These are phyloP conservation scores for Coemansia sp. DNA, from an alignment of 192 early-diverging fungal genomes.

Conservation along the genomic window DNA sequence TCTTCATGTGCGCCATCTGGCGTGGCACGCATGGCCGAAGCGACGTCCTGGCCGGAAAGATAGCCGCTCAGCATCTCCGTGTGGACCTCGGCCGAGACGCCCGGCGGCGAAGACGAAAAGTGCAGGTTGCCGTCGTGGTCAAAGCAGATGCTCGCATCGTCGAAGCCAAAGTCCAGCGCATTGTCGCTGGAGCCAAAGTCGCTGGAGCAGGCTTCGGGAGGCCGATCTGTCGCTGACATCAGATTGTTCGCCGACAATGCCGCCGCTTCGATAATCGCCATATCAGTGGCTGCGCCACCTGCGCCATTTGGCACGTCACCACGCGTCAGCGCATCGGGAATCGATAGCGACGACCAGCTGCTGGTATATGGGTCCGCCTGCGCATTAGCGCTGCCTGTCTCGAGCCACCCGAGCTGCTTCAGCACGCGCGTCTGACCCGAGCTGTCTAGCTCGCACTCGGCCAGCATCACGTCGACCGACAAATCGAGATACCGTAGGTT, in stretches of 20 bases:
- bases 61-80: slow-evolving; percentile 2
- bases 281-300: neutral
- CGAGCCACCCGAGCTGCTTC: slow-evolving; percentile 23
- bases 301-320: neutral
- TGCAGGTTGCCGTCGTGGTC: slow-evolving; percentile 31
- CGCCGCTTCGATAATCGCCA: no score
- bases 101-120: slow-evolving; percentile 5
- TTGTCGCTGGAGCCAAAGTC: neutral
- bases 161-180: neutral
- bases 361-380: neutral
- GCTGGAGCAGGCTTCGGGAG: neutral
- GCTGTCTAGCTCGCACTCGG: neutral
- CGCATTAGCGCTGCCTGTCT: neutral
- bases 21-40: no score
- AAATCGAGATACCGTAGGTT: neutral
- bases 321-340: slow-evolving; percentile 12
- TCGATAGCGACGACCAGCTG: slow-evolving; percentile 23
- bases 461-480: neutral
- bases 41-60: neutral
- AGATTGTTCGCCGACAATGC: no score
- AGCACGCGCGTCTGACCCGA: neutral
- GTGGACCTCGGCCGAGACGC: slow-evolving; percentile 5
- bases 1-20: neutral
- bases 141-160: slow-evolving; percentile 16
- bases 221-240: neutral